Evolutionary conservation across 176 grass and related monocot genomes (phyloP).

Genomic region (Aegilops tauschii): DNA sequence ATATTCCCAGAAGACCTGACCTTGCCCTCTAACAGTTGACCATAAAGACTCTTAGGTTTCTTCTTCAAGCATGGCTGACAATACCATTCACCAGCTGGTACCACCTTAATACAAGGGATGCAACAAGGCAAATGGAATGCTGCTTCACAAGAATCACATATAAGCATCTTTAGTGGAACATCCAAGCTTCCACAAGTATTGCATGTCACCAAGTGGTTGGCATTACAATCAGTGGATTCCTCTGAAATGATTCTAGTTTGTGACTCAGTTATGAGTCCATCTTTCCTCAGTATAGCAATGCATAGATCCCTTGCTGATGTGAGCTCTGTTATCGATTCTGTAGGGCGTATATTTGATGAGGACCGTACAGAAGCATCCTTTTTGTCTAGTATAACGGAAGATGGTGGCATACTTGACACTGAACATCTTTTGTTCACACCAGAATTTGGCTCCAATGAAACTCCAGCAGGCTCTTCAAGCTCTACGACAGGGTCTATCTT

Average conservation of each 20-base stretch:
- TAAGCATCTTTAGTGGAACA: slow-evolving; percentile 66
- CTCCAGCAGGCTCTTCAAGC: slow-evolving; percentile 12
- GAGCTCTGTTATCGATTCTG: slow-evolving; percentile 31
- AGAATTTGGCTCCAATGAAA: slow-evolving; percentile 33
- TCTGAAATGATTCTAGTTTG: slow-evolving; percentile 27
- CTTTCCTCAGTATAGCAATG: slow-evolving; percentile 58
- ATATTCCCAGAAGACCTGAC: slow-evolving; percentile 31
- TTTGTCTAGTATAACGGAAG: slow-evolving; percentile 30
- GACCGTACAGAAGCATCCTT: slow-evolving; percentile 50
- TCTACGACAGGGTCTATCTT: slow-evolving; percentile 13
- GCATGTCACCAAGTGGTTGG: slow-evolving; percentile 48
- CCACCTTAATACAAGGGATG: slow-evolving; percentile 33
- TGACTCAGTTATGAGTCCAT: slow-evolving; percentile 49
- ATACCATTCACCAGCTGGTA: slow-evolving; percentile 63
- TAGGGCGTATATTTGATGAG: slow-evolving; percentile 36
- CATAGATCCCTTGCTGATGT: slow-evolving; percentile 70
- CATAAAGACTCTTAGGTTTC: slow-evolving; percentile 47
- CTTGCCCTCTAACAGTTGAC: slow-evolving; percentile 36
- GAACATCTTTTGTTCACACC: slow-evolving; percentile 16
- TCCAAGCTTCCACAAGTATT: slow-evolving; percentile 52
- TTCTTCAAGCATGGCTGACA: slow-evolving; percentile 61
- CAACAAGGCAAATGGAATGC: slow-evolving; percentile 88
- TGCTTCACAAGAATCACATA: slow-evolving; percentile 88
- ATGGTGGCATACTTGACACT: slow-evolving; percentile 30
- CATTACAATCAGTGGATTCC: slow-evolving; percentile 26